Conservation (phyloP, 1,284 basidiomycete genomes). For the Boletus coffeatus region DNA sequence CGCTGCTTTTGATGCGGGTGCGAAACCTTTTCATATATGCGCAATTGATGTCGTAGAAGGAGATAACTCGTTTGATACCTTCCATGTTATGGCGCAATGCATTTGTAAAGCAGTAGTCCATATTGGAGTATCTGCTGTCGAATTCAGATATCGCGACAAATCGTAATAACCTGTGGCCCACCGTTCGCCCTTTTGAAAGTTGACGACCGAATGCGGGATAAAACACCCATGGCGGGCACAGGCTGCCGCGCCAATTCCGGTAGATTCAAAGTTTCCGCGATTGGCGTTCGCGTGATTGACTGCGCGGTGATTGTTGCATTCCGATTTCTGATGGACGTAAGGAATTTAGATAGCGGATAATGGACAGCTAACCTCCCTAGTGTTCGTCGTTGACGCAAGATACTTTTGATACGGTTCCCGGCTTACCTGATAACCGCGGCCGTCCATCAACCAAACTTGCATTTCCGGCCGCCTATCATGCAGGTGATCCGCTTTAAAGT, state of each 20-base stretch:
- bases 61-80: background rate
- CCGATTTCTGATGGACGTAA: background rate
- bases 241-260: conserved; percentile 15
- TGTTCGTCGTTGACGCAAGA: background rate
- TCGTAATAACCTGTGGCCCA: background rate
- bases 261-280: conserved; percentile 4
- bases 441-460: conserved; percentile 12
- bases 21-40: conserved; percentile 4
- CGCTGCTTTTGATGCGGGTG: background rate
- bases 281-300: conserved; percentile 4
- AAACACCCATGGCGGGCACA: conserved; percentile 18
- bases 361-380: background rate
- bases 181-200: conserved; percentile 6
- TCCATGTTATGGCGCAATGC: conserved; percentile 4
- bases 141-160: background rate
- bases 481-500: conserved; percentile 13
- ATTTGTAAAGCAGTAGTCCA: conserved; percentile 16
- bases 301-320: conserved; percentile 8
- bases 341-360: too few relatives aligned
- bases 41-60: conserved; percentile 15
- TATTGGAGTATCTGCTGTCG: conserved; percentile 13
- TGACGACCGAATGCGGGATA: conserved; percentile 12
- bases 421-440: conserved; percentile 3
- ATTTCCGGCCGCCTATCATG: background rate
- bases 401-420: background rate